These are phyloP conservation scores for Secale cereale DNA, from an alignment of 176 grass and related monocot species.

Conservation along the genomic window DNA sequence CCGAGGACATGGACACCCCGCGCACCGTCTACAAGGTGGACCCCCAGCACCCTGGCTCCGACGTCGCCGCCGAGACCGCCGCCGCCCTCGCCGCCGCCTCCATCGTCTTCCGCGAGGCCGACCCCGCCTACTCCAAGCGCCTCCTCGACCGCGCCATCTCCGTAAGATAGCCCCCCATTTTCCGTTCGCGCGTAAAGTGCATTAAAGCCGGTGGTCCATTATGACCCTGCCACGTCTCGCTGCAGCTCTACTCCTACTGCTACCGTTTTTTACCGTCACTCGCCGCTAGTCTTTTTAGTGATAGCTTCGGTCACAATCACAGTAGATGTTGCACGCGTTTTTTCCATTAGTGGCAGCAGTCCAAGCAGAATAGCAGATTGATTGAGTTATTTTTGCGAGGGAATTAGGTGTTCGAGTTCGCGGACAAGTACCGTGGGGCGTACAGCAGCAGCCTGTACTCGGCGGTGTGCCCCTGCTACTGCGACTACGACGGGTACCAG, in stretches of 20 bases:
- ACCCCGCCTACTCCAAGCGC: constrained; percentile 44
- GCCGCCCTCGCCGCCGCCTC: constrained; percentile 80
- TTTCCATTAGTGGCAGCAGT: no score
- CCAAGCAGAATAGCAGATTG: no score
- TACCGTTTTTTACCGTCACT: no score
- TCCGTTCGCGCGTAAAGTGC: background rate
- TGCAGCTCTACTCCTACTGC: no score
- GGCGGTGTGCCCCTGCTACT: constrained; percentile 94
- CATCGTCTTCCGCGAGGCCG: constrained; percentile 70
- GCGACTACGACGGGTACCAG: constrained; percentile 86
- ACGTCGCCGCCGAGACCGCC: constrained; percentile 85
- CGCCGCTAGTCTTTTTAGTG: no score
- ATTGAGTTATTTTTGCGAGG: no score
- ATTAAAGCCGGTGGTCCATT: background rate
- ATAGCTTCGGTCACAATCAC: no score
- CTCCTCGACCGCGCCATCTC: constrained; percentile 69
- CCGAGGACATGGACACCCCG: constrained; percentile 95
- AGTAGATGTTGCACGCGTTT: no score
- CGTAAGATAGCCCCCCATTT: background rate
- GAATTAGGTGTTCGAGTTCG: constrained; percentile 89
- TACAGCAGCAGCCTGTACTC: constrained; percentile 73
- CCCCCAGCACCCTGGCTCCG: constrained; percentile 60
- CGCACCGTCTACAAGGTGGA: constrained; percentile 83
- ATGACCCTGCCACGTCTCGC: no score
- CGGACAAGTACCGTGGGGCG: constrained; percentile 59